Percentiles rank a stretch among this genome's conserved stretches.
Conservation (phyloP, 495 filamentous ascomycete species). For the Xylaria palmicola region DNA sequence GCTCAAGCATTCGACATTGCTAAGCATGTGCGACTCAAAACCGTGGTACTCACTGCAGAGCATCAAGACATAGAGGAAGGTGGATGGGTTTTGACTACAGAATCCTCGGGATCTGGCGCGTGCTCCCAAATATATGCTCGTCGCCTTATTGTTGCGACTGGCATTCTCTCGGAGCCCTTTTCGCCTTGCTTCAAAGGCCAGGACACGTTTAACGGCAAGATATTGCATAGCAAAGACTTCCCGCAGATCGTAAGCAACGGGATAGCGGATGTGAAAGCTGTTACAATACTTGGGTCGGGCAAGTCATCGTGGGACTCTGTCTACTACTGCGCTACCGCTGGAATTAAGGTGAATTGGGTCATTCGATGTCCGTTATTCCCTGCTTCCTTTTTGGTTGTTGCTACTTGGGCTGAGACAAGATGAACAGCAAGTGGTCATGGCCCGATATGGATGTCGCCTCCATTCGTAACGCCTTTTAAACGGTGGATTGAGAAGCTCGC, state of each 20-base stretch:
- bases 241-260: constrained; percentile 21
- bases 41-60: constrained; percentile 53
- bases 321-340: constrained; percentile 63
- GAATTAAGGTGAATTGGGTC: constrained; percentile 69
- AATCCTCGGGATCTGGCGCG: not conserved
- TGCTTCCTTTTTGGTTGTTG: not conserved
- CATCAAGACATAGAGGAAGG: constrained; percentile 36
- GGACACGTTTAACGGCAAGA: constrained; percentile 43
- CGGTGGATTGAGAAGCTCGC: constrained; percentile 51
- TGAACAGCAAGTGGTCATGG: constrained; percentile 65
- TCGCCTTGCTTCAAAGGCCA: constrained; percentile 38
- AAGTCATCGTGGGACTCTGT: constrained; percentile 80
- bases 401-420: not conserved
- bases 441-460: constrained; percentile 67
- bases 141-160: constrained; percentile 39
- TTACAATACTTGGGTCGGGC: constrained; percentile 67
- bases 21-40: constrained; percentile 52
- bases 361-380: constrained; percentile 54
- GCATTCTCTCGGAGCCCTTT: constrained; percentile 40
- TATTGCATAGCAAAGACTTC: constrained; percentile 66
- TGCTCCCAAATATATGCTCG: constrained; percentile 24
- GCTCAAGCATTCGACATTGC: constrained; percentile 58
- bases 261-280: constrained; percentile 35
- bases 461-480: constrained; percentile 46
- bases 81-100: constrained; percentile 42